These are phyloP conservation scores for Acanthamoeba royreba DNA, from an alignment of 208 protist species.

Conservation along the genomic window DNA sequence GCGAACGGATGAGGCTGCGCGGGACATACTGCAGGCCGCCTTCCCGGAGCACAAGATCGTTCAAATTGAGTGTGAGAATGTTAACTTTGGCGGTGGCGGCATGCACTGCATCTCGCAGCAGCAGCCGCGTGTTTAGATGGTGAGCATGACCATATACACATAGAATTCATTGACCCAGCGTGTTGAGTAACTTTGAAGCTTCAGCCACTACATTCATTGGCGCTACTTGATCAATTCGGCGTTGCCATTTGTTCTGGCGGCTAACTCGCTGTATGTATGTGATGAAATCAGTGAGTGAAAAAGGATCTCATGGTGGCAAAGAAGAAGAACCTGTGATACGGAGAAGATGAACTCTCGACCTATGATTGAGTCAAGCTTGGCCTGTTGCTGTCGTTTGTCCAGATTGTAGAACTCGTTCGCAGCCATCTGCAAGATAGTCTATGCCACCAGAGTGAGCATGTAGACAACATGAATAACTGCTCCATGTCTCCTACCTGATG, in stretches of 20 bases:
- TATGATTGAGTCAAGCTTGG: background rate
- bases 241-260: background rate
- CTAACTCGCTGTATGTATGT: too few relatives aligned
- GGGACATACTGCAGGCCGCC: constrained; percentile 30
- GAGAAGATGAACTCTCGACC: background rate
- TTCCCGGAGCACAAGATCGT: constrained; percentile 54
- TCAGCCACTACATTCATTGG: background rate
- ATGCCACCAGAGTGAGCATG: background rate
- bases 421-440: background rate
- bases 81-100: constrained; percentile 65
- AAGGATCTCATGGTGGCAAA: background rate
- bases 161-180: too few relatives aligned
- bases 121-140: too few relatives aligned
- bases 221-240: background rate
- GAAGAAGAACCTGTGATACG: background rate
- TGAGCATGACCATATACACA: too few relatives aligned
- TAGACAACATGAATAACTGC: background rate
- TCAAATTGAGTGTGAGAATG: constrained; percentile 47
- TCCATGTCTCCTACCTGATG: background rate
- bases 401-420: background rate
- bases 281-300: background rate
- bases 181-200: too few relatives aligned
- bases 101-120: constrained; percentile 72
- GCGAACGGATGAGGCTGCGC: constrained; percentile 43
- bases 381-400: background rate